Percentiles rank a stretch among this genome's conserved stretches.
Conservation (phyloP, 345 rosid species). For the Populus nigra region DNA sequence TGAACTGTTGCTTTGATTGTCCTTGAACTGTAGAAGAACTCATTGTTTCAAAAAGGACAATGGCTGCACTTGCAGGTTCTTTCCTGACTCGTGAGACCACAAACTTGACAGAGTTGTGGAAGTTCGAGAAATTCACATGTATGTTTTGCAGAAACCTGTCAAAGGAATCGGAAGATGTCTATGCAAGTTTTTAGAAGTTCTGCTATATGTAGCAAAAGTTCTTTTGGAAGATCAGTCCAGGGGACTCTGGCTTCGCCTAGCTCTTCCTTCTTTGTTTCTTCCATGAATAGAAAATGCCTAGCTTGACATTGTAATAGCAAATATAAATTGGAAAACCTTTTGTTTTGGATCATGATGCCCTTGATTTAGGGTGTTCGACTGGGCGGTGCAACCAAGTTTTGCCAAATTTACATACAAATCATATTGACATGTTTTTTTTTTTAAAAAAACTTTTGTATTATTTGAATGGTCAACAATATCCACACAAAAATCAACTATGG, state of each 20-base stretch:
- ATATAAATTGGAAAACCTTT: not conserved
- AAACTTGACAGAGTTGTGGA: not conserved
- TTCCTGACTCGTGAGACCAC: not conserved
- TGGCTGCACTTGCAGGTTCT: not conserved
- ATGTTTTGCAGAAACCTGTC: not conserved
- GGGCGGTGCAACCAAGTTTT: too few species aligned
- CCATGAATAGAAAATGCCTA: not conserved
- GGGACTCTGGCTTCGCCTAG: not conserved
- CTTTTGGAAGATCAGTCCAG: not conserved
- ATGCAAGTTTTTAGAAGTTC: not conserved
- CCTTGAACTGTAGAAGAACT: not conserved
- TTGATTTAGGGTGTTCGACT: too few species aligned
- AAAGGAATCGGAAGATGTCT: not conserved
- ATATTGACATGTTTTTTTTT: not conserved
- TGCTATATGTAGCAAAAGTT: not conserved
- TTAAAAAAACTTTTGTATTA: not conserved
- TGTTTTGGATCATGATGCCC: too few species aligned
- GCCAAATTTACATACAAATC: not conserved
- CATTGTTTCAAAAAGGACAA: too few species aligned
- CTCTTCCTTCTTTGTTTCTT: not conserved
- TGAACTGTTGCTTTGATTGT: not conserved
- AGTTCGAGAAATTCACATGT: not conserved
- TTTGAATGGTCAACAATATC: not conserved
- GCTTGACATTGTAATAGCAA: not conserved
- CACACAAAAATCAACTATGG: slow-evolving; percentile 3